phyloP scores from a whole-genome alignment of 2,329 filamentous ascomycete species.

The Fusarium chaquense region DNA sequence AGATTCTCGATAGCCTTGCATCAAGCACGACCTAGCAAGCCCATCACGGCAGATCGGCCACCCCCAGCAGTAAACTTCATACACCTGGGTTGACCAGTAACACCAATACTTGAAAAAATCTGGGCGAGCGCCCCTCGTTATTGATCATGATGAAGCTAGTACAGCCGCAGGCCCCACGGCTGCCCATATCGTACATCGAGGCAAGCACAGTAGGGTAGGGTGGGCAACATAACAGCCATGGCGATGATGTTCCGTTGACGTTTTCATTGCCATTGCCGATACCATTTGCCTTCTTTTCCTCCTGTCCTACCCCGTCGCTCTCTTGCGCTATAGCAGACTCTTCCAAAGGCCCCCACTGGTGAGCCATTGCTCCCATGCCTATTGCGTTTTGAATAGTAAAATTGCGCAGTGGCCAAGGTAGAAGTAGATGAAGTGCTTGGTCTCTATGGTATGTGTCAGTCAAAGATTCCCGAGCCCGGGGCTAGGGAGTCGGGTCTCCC shows the following conservation, averaged over 20 bases:
- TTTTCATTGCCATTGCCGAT: constrained; percentile 7
- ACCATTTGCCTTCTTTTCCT: constrained; percentile 24
- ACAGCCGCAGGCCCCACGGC: constrained; percentile 28
- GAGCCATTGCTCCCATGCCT: constrained; percentile 53
- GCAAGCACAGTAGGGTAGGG: constrained; percentile 35
- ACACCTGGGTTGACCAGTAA: constrained; percentile 26
- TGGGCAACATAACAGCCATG: constrained; percentile 35
- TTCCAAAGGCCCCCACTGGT: constrained; percentile 47
- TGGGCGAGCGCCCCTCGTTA: constrained; percentile 43
- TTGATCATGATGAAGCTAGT: constrained; percentile 43
- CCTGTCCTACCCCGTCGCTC: constrained; percentile 35
- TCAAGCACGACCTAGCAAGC: constrained; percentile 21
- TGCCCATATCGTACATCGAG: constrained; percentile 36
- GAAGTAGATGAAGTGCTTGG: constrained; percentile 99
- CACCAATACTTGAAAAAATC: constrained; percentile 36
- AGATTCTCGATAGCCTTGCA: constrained; percentile 20
- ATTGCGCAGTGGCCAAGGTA: constrained; percentile 99
- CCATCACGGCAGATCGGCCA: constrained; percentile 21
- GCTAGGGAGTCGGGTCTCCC: constrained; percentile 10
- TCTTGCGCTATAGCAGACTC: constrained; percentile 47
- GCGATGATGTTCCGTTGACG: constrained; percentile 22
- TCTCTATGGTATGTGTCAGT: constrained; percentile 72
- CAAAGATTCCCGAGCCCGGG: background rate
- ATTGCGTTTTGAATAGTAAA: constrained; percentile 99
- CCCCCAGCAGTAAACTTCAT: constrained; percentile 7